Evolutionary conservation across 768 basidiomycete genomes (phyloP).

Genomic region (Termitomyces sp.): DNA sequence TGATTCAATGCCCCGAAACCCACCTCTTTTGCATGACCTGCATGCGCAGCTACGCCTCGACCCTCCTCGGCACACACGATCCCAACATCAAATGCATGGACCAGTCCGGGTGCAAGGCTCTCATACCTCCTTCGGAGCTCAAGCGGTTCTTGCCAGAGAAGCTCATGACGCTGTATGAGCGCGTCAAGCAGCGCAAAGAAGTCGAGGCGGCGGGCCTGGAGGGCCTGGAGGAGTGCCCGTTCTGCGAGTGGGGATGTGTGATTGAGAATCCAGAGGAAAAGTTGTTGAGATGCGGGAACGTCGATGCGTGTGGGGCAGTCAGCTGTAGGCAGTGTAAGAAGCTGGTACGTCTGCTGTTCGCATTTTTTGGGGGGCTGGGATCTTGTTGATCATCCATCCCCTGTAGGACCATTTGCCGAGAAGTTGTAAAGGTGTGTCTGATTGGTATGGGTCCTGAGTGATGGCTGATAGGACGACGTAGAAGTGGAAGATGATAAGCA

Average conservation of each 20-base stretch:
- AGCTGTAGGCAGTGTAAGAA: slow-evolving; percentile 81
- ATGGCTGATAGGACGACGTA: slow-evolving; percentile 18
- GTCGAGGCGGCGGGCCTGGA: slow-evolving; percentile 75
- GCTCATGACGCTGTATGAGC: slow-evolving; percentile 63
- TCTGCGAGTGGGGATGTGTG: slow-evolving; percentile 83
- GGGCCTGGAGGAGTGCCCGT: slow-evolving; percentile 84
- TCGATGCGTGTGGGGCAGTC: slow-evolving; percentile 66
- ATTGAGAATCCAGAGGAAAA: slow-evolving; percentile 64
- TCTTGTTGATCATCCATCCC: not conserved
- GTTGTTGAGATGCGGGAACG: slow-evolving; percentile 49
- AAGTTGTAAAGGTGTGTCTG: slow-evolving; percentile 61
- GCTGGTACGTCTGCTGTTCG: slow-evolving; percentile 33
- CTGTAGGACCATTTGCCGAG: slow-evolving; percentile 75
- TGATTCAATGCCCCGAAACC: slow-evolving; percentile 86
- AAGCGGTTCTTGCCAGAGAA: slow-evolving; percentile 60
- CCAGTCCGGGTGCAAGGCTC: slow-evolving; percentile 60
- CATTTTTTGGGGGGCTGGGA: not conserved
- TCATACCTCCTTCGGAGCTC: slow-evolving; percentile 67
- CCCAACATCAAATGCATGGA: slow-evolving; percentile 77
- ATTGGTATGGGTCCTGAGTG: not conserved
- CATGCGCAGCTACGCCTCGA: slow-evolving; percentile 62
- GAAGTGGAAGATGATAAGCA: slow-evolving; percentile 74
- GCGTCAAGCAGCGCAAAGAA: slow-evolving; percentile 73
- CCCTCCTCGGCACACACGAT: slow-evolving; percentile 58
- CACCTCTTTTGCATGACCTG: slow-evolving; percentile 83